Percentiles rank a stretch among this genome's conserved stretches.
Conservation (phyloP, 2,329 filamentous ascomycete genomes). For the Diaporthe vaccinii region DNA sequence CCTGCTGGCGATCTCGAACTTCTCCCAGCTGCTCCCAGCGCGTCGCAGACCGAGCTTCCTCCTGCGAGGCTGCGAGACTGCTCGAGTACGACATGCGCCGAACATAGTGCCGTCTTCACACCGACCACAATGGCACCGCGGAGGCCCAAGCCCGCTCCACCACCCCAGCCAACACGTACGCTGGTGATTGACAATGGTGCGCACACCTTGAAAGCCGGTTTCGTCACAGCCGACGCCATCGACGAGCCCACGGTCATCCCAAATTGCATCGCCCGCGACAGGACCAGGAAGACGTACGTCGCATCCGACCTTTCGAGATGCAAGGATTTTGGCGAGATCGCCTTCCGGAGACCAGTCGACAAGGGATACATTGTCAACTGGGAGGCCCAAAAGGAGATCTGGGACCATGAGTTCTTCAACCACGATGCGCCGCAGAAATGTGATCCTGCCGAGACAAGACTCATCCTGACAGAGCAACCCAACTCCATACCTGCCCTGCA, state of each 20-base stretch:
- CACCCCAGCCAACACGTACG: slow-evolving; percentile 72
- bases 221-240: slow-evolving; percentile 65
- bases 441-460: slow-evolving; percentile 83
- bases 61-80: background rate
- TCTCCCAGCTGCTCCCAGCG: background rate
- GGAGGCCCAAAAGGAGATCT: slow-evolving; percentile 96
- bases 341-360: slow-evolving; percentile 90
- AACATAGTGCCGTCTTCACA: background rate
- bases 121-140: slow-evolving; percentile 42
- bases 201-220: slow-evolving; percentile 91
- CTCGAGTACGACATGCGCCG: background rate
- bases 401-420: slow-evolving; percentile 90
- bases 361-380: slow-evolving; percentile 96
- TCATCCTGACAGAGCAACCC: slow-evolving; percentile 88
- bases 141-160: slow-evolving; percentile 66
- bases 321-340: slow-evolving; percentile 89
- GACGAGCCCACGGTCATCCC: slow-evolving; percentile 80
- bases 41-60: background rate
- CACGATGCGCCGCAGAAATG: slow-evolving; percentile 75
- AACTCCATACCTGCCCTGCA: slow-evolving; percentile 86
- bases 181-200: slow-evolving; percentile 95
- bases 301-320: slow-evolving; percentile 84
- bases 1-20: slow-evolving; percentile 13
- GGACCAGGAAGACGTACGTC: slow-evolving; percentile 83
- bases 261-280: slow-evolving; percentile 89